phyloP scores from a whole-genome alignment of 164 flowering plant genomes.

The Platanus orientalis region DNA sequence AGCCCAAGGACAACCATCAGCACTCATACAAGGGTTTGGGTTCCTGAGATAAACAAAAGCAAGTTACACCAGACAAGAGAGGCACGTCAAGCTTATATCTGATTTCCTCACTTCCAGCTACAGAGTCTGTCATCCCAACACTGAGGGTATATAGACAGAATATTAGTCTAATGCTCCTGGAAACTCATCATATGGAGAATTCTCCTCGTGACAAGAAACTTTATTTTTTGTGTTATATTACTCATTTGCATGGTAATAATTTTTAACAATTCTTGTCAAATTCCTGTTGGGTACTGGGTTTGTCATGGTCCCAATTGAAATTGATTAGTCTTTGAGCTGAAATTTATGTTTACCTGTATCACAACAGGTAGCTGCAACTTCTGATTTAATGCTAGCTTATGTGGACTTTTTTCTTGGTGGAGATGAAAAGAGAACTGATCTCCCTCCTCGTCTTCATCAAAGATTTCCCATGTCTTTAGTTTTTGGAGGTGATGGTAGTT shows the following conservation, averaged over 20 bases:
- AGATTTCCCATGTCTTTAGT: constrained; percentile 70
- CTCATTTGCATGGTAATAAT: neutral
- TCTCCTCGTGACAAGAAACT: no score
- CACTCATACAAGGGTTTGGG: no score
- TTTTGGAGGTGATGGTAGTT: constrained; percentile 98
- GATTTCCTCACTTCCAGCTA: no score
- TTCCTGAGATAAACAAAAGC: no score
- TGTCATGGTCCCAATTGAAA: neutral
- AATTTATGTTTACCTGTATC: neutral
- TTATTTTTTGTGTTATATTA: no score
- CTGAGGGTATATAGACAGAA: no score
- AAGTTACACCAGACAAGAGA: no score
- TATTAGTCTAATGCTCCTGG: no score
- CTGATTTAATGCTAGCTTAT: constrained; percentile 88
- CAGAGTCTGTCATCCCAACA: no score
- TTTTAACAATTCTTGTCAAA: neutral
- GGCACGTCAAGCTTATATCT: no score
- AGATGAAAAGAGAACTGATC: constrained; percentile 91
- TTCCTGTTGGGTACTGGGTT: neutral
- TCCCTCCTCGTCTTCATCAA: constrained; percentile 82
- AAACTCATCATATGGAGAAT: no score
- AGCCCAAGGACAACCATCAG: no score
- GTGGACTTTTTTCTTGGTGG: constrained; percentile 96
- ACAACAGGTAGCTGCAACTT: constrained; percentile 80
- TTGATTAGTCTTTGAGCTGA: neutral